Evolutionary conservation across 345 rosid species (phyloP).

Genomic region (Arabidopsis suecica): DNA sequence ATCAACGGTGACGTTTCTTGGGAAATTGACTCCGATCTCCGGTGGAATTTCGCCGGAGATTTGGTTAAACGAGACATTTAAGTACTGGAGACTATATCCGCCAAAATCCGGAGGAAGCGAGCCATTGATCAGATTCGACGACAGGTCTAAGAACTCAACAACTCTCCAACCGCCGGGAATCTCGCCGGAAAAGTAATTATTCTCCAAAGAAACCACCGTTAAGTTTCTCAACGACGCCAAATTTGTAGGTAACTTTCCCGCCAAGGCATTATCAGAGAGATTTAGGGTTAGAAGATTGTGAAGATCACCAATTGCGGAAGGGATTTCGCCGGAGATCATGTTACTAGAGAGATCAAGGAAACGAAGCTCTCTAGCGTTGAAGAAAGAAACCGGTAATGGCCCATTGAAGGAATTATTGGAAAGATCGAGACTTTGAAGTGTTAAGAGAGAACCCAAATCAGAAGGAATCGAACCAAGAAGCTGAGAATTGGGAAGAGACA

Average conservation of each 20-base stretch:
- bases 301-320: constrained; percentile 30
- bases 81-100: constrained; percentile 55
- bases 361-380: constrained; percentile 31
- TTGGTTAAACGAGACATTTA: constrained; percentile 72
- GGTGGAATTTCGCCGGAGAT: constrained; percentile 66
- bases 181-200: constrained; percentile 61
- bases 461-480: constrained; percentile 76
- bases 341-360: constrained; percentile 39
- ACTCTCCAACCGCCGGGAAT: constrained; percentile 59
- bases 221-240: constrained; percentile 54
- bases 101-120: constrained; percentile 74
- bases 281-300: constrained; percentile 44
- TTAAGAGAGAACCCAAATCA: constrained; percentile 60
- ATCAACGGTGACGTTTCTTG: constrained; percentile 63
- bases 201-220: constrained; percentile 60
- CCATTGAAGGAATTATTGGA: constrained; percentile 48
- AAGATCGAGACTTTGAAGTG: constrained; percentile 62
- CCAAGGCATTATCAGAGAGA: constrained; percentile 76
- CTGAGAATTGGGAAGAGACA: constrained; percentile 70
- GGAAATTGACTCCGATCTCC: constrained; percentile 53
- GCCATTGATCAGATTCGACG: constrained; percentile 79
- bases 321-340: constrained; percentile 43
- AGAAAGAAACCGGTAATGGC: constrained; percentile 35
- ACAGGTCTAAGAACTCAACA: constrained; percentile 66
- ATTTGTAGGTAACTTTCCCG: constrained; percentile 66